Percentiles rank a stretch among this genome's conserved stretches.
These are phyloP conservation scores for Heliosperma pusillum DNA, from an alignment of 148 eudicot genomes.

Conservation along the genomic window DNA sequence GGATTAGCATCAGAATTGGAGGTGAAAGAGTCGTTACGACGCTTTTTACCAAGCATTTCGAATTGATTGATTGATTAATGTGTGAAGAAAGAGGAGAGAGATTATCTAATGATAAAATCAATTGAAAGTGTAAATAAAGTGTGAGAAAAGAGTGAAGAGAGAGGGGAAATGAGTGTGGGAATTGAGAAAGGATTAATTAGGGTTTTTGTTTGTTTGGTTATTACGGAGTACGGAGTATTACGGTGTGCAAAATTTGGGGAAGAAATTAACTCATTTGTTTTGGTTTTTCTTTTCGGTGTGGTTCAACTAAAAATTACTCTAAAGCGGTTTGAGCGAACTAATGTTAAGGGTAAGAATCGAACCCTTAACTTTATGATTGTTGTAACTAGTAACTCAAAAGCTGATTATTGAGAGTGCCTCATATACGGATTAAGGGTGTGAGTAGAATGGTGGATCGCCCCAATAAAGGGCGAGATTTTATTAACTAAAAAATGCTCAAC, in stretches of 20 bases:
- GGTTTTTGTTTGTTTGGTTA: conserved; percentile 17
- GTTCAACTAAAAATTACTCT: no score
- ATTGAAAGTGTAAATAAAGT: neutral
- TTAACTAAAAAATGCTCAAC: no score
- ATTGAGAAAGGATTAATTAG: conserved; percentile 8
- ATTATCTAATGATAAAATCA: conserved; percentile 8
- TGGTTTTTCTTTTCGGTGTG: conserved; percentile 1
- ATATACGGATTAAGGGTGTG: no score
- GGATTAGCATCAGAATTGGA: conserved; percentile 34
- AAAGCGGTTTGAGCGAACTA: no score
- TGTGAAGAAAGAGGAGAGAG: conserved; percentile 3
- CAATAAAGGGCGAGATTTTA: no score
- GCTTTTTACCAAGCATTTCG: conserved; percentile 38
- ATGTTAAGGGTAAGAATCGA: no score
- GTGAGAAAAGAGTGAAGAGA: neutral
- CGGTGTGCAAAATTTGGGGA: conserved; percentile 18
- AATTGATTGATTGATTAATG: neutral
- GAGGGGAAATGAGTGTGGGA: neutral
- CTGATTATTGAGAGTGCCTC: no score
- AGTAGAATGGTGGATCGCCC: no score
- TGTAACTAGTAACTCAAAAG: no score
- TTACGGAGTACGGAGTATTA: neutral
- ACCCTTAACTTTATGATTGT: no score
- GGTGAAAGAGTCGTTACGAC: conserved; percentile 35
- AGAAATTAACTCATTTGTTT: neutral